Conservation (phyloP, 2,329 filamentous ascomycete species). For the Didymellaceae sp. region DNA sequence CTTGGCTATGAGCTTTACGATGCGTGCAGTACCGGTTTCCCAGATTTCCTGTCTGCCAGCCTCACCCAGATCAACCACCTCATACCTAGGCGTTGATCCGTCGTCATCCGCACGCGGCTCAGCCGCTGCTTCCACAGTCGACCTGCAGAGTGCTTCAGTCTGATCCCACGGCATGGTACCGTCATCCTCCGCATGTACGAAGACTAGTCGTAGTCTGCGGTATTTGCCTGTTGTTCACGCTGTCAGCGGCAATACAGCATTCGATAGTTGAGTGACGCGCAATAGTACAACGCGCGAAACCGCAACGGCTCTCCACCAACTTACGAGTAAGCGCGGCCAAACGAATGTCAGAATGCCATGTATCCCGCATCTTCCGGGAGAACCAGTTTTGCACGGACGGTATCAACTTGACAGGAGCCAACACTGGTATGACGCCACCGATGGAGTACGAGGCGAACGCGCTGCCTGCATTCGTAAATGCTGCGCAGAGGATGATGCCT, state of each 20-base stretch:
- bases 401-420: conserved; percentile 74
- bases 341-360: conserved; percentile 76
- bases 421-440: conserved; percentile 75
- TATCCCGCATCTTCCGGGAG: conserved; percentile 72
- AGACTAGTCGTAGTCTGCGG: conserved; percentile 32
- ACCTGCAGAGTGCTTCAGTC: conserved; percentile 41
- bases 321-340: conserved; percentile 63
- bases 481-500: conserved; percentile 78
- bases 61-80: conserved; percentile 41
- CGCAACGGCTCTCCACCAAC: conserved; percentile 13
- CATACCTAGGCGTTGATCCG: conserved; percentile 19
- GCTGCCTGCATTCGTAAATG: conserved; percentile 76
- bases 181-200: conserved; percentile 46
- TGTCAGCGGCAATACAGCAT: conserved; percentile 1
- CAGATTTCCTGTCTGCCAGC: conserved; percentile 43
- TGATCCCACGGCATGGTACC: conserved; percentile 46
- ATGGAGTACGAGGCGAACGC: conserved; percentile 80
- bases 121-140: conserved; percentile 34
- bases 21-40: conserved; percentile 29
- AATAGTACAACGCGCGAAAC: background rate
- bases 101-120: conserved; percentile 21
- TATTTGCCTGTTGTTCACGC: conserved; percentile 10
- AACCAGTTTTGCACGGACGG: conserved; percentile 70
- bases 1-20: conserved; percentile 46
- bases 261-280: background rate